Base-by-base conservation (phyloP, 345 rosid species). In the Ceriops tagal region DNA sequence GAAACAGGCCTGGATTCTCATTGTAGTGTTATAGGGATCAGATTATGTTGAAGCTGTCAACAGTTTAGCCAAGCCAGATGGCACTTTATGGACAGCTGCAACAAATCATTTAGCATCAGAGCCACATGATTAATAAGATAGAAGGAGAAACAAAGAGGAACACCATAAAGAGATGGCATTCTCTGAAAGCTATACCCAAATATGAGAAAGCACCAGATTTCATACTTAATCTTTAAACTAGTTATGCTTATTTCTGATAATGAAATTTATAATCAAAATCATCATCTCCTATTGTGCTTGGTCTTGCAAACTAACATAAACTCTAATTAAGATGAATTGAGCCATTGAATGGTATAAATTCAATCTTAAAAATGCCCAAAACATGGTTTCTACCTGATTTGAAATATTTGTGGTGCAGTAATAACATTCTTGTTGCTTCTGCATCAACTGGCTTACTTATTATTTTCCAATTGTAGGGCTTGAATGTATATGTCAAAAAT, bases 401-500 rank as follows among this genome's bases (percentile, higher is more conserved):
- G 59, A 18, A 27, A 22, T 28, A 28, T 20, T 20, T 22, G 30
- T 9, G 22, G 28, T 56, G 59, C 61, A 21, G 5, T 39, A 13
- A 22, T 30, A 34, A 37, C 26, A 34, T 43, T 15, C 18, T 43
- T 13, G 28, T 21, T 62, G 52, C 65, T 32, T 18, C 26, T 62
- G 34, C 39, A 62, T 37, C n/a, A 5, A 32, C 5, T 18, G 5
- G 18, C 13, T 19, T 15, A 8, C 22, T 56, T 5, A 15, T 18
- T 79, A 31, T 19, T 19, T 52, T 13, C 28, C 46, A 72, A 59
- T 63, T 82, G 65, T 43, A 90, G 93, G 93, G 84, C 35, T 75
- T 89, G 30, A 90, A 90, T 82, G 77, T 88, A 11, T 88, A 83
- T 70, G 85, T 88, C 70, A 90, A 90, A 79, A 88, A 88, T 71